phyloP scores from a whole-genome alignment of 2,329 filamentous ascomycete species.

The Paraphoma chrysanthemicola region DNA sequence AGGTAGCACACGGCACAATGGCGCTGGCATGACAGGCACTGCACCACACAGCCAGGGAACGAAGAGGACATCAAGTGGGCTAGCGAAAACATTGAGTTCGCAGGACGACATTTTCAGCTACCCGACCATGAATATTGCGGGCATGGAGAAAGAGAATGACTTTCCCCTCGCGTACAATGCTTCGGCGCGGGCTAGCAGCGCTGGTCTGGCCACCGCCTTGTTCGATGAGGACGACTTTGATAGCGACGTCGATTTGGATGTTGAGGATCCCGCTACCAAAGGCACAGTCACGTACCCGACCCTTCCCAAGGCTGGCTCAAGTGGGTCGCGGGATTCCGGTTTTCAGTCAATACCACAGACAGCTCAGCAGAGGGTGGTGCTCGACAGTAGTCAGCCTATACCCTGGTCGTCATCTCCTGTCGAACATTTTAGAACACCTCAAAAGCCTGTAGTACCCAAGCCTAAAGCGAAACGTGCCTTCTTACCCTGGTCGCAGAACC shows the following conservation, averaged over 20 bases:
- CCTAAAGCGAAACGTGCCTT: conserved; percentile 43
- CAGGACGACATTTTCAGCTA: conserved; percentile 45
- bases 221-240: conserved; percentile 87
- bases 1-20: conserved; percentile 43
- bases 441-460: conserved; percentile 19
- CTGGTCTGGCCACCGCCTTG: conserved; percentile 31
- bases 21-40: conserved; percentile 9
- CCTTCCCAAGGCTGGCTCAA: conserved; percentile 32
- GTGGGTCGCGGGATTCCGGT: conserved; percentile 46
- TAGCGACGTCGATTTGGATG: conserved; percentile 79
- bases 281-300: conserved; percentile 51
- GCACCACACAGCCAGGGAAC: conserved; percentile 37
- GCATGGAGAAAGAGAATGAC: conserved; percentile 35
- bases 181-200: conserved; percentile 16
- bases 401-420: conserved; percentile 76
- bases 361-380: conserved; percentile 21
- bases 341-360: conserved; percentile 35
- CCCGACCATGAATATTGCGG: conserved; percentile 31
- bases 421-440: conserved; percentile 50
- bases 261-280: conserved; percentile 65
- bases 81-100: conserved; percentile 52
- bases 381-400: conserved; percentile 62
- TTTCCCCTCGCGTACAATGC: conserved; percentile 21
- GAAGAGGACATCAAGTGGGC: conserved; percentile 56
- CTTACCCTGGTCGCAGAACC: conserved; percentile 65